Percentiles rank a stretch among this genome's conserved stretches.
These are phyloP conservation scores for Sphaerulina vaccinii DNA, from an alignment of 2,329 filamentous ascomycete species.

Conservation along the genomic window DNA sequence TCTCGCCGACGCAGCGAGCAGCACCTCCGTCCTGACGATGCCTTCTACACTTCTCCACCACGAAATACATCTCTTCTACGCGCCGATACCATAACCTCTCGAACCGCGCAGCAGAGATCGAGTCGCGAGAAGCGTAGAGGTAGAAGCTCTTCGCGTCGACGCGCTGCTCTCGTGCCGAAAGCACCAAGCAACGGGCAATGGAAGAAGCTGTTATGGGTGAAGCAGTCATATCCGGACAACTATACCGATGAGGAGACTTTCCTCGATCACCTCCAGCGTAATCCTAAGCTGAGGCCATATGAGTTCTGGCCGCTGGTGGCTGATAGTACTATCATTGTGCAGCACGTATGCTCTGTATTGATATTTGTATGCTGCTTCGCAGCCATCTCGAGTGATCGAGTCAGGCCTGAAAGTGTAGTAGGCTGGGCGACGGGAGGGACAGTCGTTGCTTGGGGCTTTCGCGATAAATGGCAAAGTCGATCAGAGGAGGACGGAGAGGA, in stretches of 20 bases:
- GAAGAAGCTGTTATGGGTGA: constrained; percentile 98
- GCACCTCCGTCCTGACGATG: constrained; percentile 78
- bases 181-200: constrained; percentile 57
- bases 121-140: constrained; percentile 53
- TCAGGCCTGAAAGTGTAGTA: constrained; percentile 88
- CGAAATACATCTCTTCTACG: constrained; percentile 41
- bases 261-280: constrained; percentile 90
- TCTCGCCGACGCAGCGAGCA: constrained; percentile 21
- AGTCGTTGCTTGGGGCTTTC: constrained; percentile 82
- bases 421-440: constrained; percentile 81
- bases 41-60: constrained; percentile 66
- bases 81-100: constrained; percentile 34
- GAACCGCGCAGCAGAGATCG: constrained; percentile 13
- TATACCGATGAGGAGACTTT: constrained; percentile 98
- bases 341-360: constrained; percentile 91
- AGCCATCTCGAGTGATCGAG: constrained; percentile 79
- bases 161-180: constrained; percentile 41
- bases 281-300: constrained; percentile 89
- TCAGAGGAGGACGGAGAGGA: constrained; percentile 54
- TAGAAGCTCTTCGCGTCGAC: constrained; percentile 63
- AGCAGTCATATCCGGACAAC: constrained; percentile 97
- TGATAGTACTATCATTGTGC: constrained; percentile 93
- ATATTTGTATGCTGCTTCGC: constrained; percentile 95
- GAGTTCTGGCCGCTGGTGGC: constrained; percentile 97
- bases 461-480: constrained; percentile 85